Evolutionary conservation across 306 rosid genomes (phyloP), one percentile per base, ranked within the genome.

Genomic region (Dryas drummondii): DNA sequence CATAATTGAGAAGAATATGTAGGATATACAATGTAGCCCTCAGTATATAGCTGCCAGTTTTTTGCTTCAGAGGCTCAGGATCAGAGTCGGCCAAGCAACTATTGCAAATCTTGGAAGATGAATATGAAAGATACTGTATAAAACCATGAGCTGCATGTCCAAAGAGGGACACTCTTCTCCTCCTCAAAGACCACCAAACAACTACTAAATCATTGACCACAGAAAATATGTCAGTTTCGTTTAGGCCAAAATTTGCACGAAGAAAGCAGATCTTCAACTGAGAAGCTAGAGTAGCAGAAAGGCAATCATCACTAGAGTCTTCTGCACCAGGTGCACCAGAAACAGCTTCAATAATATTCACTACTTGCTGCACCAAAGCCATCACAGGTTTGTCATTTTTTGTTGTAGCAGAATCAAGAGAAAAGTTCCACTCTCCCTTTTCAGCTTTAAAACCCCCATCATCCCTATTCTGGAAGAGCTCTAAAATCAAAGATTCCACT

Each of bases 1-100:
- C 98, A 86, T 89, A 93, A 82, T 91, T 93, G 79, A 91, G 93
- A 79, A 93, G 96, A 84, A 93, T 89, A 79, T 93, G 96, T 76
- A 93, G 79, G 78, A 93, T 86, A 70, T 87, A 91, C 79, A 93
- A 83, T 19, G 96, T 91, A 69, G 98, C 97, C 90, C 86, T 89
- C 72, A 93, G 80, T 47, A 96, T 88, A 79, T 91, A 91, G 85
- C 91, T 88, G 76, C 94, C 90, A 75, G 85, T 75, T 82, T 91
- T 93, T 74, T 87, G 91, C 83, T 88, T 89, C 80, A 83, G 67
- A 73, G 87, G 70, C 70, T 88, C 88, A 59, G 82, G 68, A 81
- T 76, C 90, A 76, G 79, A 89, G 78, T 87, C 86, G 67, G 75
- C 80, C 80, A 88, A 78, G 75, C 80, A 86, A 77, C 76, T 73